Evolutionary conservation across 768 basidiomycete genomes (phyloP).

Genomic region (Lactifluus pinguis): DNA sequence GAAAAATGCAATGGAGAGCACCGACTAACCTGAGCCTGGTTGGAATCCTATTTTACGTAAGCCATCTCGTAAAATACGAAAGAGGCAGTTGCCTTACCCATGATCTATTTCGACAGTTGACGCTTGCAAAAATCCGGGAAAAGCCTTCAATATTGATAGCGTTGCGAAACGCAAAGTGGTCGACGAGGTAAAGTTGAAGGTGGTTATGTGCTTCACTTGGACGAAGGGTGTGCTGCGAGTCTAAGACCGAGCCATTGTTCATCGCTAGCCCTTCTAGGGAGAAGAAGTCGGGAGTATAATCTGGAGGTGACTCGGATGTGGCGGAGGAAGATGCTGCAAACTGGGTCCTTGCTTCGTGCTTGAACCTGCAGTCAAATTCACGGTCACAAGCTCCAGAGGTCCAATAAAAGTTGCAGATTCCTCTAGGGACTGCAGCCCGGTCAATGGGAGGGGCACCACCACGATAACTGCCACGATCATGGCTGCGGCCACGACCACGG

Average conservation of each 20-base stretch:
- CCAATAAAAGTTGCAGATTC: conserved; percentile 25
- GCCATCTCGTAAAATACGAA: neutral
- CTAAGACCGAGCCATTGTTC: conserved; percentile 6
- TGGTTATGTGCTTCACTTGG: conserved; percentile 23
- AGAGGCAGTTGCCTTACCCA: conserved; percentile 17
- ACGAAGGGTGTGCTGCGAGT: conserved; percentile 1
- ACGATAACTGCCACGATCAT: conserved; percentile 5
- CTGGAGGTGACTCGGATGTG: neutral
- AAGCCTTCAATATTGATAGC: conserved; percentile 21
- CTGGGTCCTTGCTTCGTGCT: conserved; percentile 21
- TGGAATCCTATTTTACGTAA: conserved; percentile 12
- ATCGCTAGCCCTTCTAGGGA: conserved; percentile 17
- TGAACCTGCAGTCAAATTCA: conserved; percentile 24
- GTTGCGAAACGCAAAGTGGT: conserved; percentile 20
- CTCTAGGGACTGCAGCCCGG: conserved; percentile 13
- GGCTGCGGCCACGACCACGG: neutral
- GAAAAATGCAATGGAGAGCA: no score
- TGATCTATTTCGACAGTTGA: conserved; percentile 18
- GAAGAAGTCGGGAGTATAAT: conserved; percentile 17
- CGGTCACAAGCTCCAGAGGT: conserved; percentile 23
- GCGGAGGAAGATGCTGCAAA: neutral
- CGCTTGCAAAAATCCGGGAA: conserved; percentile 19
- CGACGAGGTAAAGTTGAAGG: conserved; percentile 21
- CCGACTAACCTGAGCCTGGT: conserved; percentile 24
- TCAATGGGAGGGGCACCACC: conserved; percentile 7